Evolutionary conservation across 208 protist species (phyloP).

Genomic region (Leishmania major): DNA sequence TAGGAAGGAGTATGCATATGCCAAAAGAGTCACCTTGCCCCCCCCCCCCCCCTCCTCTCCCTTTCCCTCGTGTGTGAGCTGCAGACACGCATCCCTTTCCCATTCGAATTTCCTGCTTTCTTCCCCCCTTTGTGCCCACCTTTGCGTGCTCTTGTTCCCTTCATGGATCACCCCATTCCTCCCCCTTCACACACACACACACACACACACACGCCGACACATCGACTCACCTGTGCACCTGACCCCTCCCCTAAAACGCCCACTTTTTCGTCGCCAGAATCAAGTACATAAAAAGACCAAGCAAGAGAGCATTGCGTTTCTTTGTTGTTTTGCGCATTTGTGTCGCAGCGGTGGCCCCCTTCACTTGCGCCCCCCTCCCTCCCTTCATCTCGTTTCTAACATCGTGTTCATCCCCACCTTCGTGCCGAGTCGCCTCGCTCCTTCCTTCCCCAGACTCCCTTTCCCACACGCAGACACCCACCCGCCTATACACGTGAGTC

Average conservation of each 20-base stretch:
- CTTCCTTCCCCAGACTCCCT: background rate
- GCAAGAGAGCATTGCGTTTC: background rate
- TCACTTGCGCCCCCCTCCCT: constrained; percentile 1
- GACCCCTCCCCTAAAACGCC: background rate
- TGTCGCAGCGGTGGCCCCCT: background rate
- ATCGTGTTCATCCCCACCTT: background rate
- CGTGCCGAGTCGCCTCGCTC: background rate
- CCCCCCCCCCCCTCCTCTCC: no score
- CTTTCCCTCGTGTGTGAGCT: background rate
- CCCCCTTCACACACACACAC: background rate
- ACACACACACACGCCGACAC: background rate
- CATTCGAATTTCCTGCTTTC: background rate
- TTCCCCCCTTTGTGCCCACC: no score
- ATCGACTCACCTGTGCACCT: background rate
- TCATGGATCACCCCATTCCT: background rate
- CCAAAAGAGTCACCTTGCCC: no score
- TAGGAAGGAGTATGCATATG: background rate
- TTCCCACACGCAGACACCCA: background rate
- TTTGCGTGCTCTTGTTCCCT: background rate
- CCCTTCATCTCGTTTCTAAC: background rate
- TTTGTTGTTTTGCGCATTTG: background rate
- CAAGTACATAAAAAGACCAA: background rate
- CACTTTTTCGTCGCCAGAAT: background rate
- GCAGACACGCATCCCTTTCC: background rate
- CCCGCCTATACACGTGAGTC: background rate